These are phyloP conservation scores for Westerdykella aurantiaca DNA, from an alignment of 2,329 filamentous ascomycete species.

Conservation along the genomic window DNA sequence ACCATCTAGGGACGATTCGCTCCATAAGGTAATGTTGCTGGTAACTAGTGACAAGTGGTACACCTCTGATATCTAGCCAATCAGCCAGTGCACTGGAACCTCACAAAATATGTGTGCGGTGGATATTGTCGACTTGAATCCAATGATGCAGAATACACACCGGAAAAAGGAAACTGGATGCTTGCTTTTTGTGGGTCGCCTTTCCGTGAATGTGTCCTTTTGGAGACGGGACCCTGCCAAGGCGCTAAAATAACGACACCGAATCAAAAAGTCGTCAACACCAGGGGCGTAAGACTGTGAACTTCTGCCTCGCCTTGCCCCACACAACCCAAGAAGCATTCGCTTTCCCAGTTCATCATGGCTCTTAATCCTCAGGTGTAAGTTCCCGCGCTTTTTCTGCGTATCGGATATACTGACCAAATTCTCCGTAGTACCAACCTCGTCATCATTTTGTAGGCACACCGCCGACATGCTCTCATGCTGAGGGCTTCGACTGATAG, in stretches of 20 bases:
- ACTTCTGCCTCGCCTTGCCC: neutral
- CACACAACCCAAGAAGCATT: neutral
- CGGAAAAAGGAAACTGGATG: too few relatives aligned
- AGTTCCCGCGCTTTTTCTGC: conserved; percentile 6
- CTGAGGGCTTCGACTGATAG: conserved; percentile 6
- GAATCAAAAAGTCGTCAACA: neutral
- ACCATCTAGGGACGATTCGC: too few relatives aligned
- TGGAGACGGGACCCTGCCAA: neutral
- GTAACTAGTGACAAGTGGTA: too few relatives aligned
- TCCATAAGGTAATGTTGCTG: too few relatives aligned
- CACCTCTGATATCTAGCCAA: too few relatives aligned
- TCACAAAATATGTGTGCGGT: too few relatives aligned
- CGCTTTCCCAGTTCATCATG: conserved; percentile 17
- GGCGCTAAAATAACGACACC: neutral
- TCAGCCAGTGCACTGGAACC: too few relatives aligned
- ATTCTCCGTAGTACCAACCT: conserved; percentile 30
- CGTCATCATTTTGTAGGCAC: conserved; percentile 34
- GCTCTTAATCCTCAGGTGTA: conserved; percentile 37
- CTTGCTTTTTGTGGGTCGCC: too few relatives aligned
- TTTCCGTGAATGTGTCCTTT: neutral
- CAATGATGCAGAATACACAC: too few relatives aligned
- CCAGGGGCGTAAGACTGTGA: neutral
- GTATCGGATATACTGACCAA: conserved; percentile 1
- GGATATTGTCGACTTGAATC: too few relatives aligned
- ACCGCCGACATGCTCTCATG: neutral